A percentile compares a stretch with the other conserved stretches of the same genome.
These are phyloP conservation scores for Paralagenidium karlingii DNA, from an alignment of 352 stramenopile genomes.

Conservation along the genomic window DNA sequence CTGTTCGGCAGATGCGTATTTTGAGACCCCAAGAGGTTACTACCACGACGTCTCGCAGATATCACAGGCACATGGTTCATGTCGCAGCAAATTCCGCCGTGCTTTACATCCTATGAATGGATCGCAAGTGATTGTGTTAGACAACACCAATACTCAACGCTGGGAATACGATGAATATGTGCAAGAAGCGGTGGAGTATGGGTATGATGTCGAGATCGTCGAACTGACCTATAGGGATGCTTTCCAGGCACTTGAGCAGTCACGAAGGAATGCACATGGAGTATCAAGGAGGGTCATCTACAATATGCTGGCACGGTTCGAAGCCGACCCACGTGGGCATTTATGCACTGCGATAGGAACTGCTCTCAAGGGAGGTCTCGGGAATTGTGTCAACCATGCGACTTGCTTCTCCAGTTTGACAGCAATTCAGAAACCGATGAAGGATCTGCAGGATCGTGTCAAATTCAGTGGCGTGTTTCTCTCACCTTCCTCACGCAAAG, in stretches of 20 bases:
- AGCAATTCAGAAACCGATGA: no score
- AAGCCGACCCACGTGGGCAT: constrained; percentile 20
- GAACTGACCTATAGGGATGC: constrained; percentile 42
- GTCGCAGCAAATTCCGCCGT: constrained; percentile 21
- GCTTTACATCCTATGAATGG: constrained; percentile 10
- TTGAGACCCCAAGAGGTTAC: constrained; percentile 49
- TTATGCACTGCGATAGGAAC: no score
- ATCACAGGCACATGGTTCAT: constrained; percentile 26
- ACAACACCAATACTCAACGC: constrained; percentile 57
- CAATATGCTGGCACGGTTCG: constrained; percentile 57
- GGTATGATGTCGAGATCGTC: constrained; percentile 18
- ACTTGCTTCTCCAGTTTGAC: no score
- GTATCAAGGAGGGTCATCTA: constrained; percentile 45
- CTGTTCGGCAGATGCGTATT: constrained; percentile 56
- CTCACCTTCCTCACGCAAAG: constrained; percentile 7
- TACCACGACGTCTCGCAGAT: constrained; percentile 42
- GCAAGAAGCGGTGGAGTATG: constrained; percentile 11
- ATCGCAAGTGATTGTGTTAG: constrained; percentile 33
- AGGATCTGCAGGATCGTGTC: not conserved
- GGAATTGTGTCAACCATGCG: no score
- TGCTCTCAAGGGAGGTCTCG: not conserved
- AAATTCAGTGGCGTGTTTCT: not conserved
- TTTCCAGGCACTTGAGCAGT: constrained; percentile 33
- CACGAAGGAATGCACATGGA: constrained; percentile 51
- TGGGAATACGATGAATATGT: constrained; percentile 63